phyloP scores from a whole-genome alignment of 257 asterid genomes.

The Jasminum sambac region DNA sequence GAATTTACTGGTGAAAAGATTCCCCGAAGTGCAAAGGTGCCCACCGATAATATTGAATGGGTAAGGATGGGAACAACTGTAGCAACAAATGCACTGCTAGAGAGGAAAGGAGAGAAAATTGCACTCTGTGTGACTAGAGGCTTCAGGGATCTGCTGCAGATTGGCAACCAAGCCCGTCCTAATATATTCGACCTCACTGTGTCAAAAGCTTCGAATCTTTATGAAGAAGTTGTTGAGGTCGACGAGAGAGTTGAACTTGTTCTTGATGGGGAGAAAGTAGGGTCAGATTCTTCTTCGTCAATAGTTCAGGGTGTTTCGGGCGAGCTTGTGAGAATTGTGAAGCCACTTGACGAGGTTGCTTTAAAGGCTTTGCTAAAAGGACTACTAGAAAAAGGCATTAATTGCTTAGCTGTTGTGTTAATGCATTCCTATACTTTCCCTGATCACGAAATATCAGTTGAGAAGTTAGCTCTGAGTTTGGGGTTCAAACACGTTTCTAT shows the following conservation, averaged over 20 bases:
- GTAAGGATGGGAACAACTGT: slow-evolving; percentile 99
- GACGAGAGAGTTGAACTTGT: slow-evolving; percentile 94
- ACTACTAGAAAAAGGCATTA: slow-evolving; percentile 63
- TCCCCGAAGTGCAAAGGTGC: slow-evolving; percentile 73
- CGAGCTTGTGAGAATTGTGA: slow-evolving; percentile 76
- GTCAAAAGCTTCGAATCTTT: slow-evolving; percentile 80
- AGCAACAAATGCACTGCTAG: slow-evolving; percentile 91
- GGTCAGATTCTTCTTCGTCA: slow-evolving; percentile 41
- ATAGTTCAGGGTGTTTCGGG: slow-evolving; percentile 80
- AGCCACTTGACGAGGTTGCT: slow-evolving; percentile 68
- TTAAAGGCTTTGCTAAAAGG: slow-evolving; percentile 62
- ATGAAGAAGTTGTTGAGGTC: slow-evolving; percentile 87
- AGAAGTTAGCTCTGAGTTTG: slow-evolving; percentile 66
- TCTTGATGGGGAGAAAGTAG: slow-evolving; percentile 39
- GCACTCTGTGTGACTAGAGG: slow-evolving; percentile 89
- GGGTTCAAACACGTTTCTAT: slow-evolving; percentile 92
- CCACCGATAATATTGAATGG: slow-evolving; percentile 95
- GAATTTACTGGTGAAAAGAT: slow-evolving; percentile 73
- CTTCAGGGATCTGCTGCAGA: slow-evolving; percentile 83
- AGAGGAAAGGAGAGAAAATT: slow-evolving; percentile 90
- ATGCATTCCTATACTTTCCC: slow-evolving; percentile 96
- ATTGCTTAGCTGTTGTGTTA: slow-evolving; percentile 81
- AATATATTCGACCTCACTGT: slow-evolving; percentile 92
- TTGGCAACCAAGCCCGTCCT: slow-evolving; percentile 96
- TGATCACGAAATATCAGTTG: slow-evolving; percentile 64